phyloP scores from a whole-genome alignment of 306 rosid species.

The Echinosophora koreensis region DNA sequence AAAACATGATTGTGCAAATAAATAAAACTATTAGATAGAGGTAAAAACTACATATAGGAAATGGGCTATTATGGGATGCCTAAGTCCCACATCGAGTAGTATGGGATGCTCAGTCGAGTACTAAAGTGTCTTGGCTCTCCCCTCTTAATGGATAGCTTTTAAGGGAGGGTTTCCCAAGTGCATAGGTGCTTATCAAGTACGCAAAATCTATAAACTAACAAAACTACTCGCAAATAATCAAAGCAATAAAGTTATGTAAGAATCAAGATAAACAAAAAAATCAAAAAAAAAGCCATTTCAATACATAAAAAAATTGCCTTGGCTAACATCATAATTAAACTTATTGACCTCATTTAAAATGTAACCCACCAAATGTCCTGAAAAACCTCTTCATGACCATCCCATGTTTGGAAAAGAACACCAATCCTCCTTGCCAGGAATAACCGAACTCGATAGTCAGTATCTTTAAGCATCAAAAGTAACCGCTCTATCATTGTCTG shows the following conservation, averaged over 20 bases:
- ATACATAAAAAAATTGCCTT: not conserved
- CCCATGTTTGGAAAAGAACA: conserved; percentile 96
- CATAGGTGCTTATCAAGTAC: not conserved
- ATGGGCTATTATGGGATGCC: no score
- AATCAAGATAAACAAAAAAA: conserved; percentile 13
- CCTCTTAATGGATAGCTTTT: no score
- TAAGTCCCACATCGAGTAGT: no score
- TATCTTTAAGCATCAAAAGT: conserved; percentile 77
- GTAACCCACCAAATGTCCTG: conserved; percentile 85
- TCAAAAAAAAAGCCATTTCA: not conserved
- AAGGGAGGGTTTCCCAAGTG: no score
- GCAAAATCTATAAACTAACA: conserved; percentile 1
- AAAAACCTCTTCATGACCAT: conserved; percentile 91
- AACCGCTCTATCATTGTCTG: conserved; percentile 81
- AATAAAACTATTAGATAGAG: not conserved
- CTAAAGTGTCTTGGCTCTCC: no score
- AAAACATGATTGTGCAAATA: conserved; percentile 2
- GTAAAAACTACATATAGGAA: not conserved
- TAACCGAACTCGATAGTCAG: conserved; percentile 87
- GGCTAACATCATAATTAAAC: conserved; percentile 1
- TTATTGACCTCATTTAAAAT: conserved; percentile 7
- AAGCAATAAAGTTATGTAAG: conserved; percentile 7
- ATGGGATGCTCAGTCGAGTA: no score
- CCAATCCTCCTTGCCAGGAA: conserved; percentile 72
- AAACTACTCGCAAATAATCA: not conserved